phyloP scores from a whole-genome alignment of 2,329 filamentous ascomycete species.

The Trichophyton rubrum region DNA sequence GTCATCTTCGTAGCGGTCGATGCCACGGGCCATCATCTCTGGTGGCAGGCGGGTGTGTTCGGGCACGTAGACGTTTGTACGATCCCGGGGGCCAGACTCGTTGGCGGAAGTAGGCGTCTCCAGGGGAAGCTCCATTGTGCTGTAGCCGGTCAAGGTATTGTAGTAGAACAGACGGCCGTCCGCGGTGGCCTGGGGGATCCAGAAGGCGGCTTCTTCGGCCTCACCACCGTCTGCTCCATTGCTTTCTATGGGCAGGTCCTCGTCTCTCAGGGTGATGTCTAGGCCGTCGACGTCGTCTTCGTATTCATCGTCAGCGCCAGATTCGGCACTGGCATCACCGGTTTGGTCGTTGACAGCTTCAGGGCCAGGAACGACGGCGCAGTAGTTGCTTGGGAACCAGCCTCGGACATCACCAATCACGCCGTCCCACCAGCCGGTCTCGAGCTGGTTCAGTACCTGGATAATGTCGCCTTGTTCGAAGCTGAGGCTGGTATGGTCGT shows the following conservation, averaged over 20 bases:
- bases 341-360: conserved; percentile 45
- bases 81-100: conserved; percentile 77
- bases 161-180: conserved; percentile 94
- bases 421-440: conserved; percentile 99
- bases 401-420: conserved; percentile 93
- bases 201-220: conserved; percentile 85
- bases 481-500: conserved; percentile 91
- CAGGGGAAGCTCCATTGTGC: conserved; percentile 87
- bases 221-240: conserved; percentile 37
- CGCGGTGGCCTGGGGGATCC: conserved; percentile 93
- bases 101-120: conserved; percentile 71
- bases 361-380: conserved; percentile 66
- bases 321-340: conserved; percentile 40
- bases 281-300: conserved; percentile 52
- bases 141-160: conserved; percentile 93
- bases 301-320: conserved; percentile 47
- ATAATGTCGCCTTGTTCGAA: conserved; percentile 96
- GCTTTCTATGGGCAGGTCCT: conserved; percentile 56
- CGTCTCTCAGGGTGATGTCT: conserved; percentile 52
- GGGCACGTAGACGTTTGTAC: conserved; percentile 76
- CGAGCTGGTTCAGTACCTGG: conserved; percentile 93
- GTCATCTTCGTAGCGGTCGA: conserved; percentile 74
- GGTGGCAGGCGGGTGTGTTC: conserved; percentile 81
- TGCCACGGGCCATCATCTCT: conserved; percentile 78
- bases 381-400: conserved; percentile 99